Conservation (phyloP, 2,329 filamentous ascomycete species). For the Dryadomyces quercus-mongolicae region DNA sequence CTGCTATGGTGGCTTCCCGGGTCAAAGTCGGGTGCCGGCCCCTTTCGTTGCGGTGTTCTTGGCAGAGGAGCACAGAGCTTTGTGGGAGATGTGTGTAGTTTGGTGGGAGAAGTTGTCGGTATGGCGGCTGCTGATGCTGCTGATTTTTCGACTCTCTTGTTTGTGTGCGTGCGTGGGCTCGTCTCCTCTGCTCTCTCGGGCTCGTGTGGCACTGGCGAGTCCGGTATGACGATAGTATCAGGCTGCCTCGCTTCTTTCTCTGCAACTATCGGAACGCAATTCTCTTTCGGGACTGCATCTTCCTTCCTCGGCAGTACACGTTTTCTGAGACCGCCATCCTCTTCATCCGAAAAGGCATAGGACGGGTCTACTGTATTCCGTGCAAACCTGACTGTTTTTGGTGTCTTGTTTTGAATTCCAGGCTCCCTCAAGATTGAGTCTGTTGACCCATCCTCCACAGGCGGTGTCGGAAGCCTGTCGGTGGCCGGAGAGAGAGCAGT, state of each 20-base stretch:
- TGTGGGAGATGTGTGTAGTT: too few relatives aligned
- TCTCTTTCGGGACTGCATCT: background rate
- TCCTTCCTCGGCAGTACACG: background rate
- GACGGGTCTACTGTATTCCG: slow-evolving; percentile 15
- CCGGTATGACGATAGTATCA: too few relatives aligned
- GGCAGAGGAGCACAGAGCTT: background rate
- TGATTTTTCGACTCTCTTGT: too few relatives aligned
- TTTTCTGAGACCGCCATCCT: slow-evolving; percentile 14
- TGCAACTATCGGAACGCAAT: too few relatives aligned
- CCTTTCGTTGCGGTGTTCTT: background rate
- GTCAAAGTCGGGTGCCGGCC: background rate
- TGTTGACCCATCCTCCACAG: background rate
- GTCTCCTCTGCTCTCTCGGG: too few relatives aligned
- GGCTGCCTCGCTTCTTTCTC: too few relatives aligned
- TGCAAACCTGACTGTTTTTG: background rate
- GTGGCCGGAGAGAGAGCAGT: too few relatives aligned
- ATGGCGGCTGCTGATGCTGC: background rate
- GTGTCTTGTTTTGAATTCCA: background rate
- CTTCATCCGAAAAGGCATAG: slow-evolving; percentile 25
- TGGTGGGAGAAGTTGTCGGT: background rate
- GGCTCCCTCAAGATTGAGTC: background rate
- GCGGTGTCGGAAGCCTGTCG: background rate
- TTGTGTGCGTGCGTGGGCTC: too few relatives aligned
- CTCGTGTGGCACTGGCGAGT: too few relatives aligned
- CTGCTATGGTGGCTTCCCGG: slow-evolving; percentile 14